Base-by-base conservation (phyloP, 805 yeast species). In the Candida ficus region DNA sequence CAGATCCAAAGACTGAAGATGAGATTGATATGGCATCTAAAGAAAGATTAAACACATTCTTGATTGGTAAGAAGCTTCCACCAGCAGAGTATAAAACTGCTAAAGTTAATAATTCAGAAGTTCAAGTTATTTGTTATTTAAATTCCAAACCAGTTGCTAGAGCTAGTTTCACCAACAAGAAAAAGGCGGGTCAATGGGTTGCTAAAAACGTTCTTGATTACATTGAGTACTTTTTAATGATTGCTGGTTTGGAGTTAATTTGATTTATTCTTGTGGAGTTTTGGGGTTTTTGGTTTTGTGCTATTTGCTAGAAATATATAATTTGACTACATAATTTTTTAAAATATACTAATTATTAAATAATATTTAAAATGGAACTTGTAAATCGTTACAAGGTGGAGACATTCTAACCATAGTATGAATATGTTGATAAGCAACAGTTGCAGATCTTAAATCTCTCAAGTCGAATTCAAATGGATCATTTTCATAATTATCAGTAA, bases 321-420 rank as follows among this genome's bases (percentile, higher is more conserved):
- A n/a, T n/a, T n/a, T n/a, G n/a, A n/a, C n/a, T n/a, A n/a, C n/a
- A n/a, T n/a, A n/a, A n/a, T n/a, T n/a, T n/a, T n/a, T n/a, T n/a
- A n/a, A n/a, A n/a, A n/a, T n/a, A n/a, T n/a, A n/a, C n/a, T n/a
- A n/a, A n/a, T n/a, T n/a, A n/a, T n/a, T n/a, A n/a, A n/a, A n/a
- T n/a, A n/a, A n/a, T 11, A 18, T 18, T 35, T 6, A 23, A 18
- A 33, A 33, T 3, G 38, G 38, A 17, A 33, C 5, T 5, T 33
- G 21, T 9, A 8, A 30, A 17, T 52, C 57, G 25, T 44, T 44
- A 38, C 57, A 54, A 10, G 58, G 57, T 39, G 46, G 49, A n/a
- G 53, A 44, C 29, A 49, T 29, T 37, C 54, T 52, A 6, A 37
- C 43, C 41, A 54, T 46, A 20, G 45, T 38, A 38, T 54, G 43